Conservation (phyloP, 306 rosid genomes). For the Fagus sylvatica region DNA sequence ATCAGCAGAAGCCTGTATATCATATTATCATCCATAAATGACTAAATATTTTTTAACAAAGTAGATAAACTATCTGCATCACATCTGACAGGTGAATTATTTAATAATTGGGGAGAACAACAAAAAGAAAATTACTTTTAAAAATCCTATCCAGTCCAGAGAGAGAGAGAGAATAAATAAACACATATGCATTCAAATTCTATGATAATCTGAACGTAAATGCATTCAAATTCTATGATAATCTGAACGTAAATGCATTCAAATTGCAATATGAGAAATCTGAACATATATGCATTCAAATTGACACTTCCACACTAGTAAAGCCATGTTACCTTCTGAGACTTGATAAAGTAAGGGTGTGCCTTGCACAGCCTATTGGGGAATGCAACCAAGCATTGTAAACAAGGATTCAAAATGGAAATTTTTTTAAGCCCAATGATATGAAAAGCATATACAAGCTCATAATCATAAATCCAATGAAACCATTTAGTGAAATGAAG, state of each 20-base stretch:
- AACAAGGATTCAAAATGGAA: neutral
- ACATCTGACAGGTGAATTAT: conserved; percentile 15
- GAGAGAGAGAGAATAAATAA: neutral
- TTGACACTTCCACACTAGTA: neutral
- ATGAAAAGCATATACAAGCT: neutral
- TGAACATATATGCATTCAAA: neutral
- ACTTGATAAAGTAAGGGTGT: neutral
- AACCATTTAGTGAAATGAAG: neutral
- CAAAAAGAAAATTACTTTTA: neutral
- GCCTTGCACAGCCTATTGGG: neutral
- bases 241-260: neutral
- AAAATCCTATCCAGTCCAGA: neutral
- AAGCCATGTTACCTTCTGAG: neutral
- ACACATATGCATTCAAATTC: neutral
- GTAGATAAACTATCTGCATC: conserved; percentile 5
- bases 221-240: neutral
- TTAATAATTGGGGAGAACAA: neutral
- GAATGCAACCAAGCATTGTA: neutral
- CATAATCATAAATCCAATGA: neutral
- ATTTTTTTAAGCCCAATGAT: neutral
- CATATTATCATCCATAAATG: conserved; percentile 20
- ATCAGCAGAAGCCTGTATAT: conserved; percentile 66
- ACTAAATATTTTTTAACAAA: neutral
- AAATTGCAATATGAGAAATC: neutral
- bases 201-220: neutral